A percentile compares a stretch with the other conserved stretches of the same genome.
These are phyloP conservation scores for Dryas drummondii DNA, from an alignment of 306 rosid species.

Conservation along the genomic window DNA sequence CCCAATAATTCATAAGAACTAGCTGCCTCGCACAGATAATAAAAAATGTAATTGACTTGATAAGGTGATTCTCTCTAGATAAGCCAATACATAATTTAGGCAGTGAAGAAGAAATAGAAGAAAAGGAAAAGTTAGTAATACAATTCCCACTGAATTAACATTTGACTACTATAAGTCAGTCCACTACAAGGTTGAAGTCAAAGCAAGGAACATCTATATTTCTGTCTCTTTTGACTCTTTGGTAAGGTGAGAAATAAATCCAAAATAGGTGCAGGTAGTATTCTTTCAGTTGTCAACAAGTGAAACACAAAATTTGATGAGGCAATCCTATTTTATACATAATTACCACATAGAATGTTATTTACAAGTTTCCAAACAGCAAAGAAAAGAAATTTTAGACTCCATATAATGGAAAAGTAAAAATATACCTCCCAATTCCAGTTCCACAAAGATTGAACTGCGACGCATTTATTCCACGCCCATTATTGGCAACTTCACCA, in stretches of 20 bases:
- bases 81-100: conserved; percentile 3
- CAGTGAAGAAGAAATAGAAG: neutral
- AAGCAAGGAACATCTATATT: neutral
- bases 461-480: conserved; percentile 91
- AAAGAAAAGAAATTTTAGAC: conserved; percentile 14
- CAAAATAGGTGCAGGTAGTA: neutral
- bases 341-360: conserved; percentile 5
- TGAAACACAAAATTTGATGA: conserved; percentile 9
- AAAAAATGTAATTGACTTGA: neutral
- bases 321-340: neutral
- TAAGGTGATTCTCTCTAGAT: conserved; percentile 3
- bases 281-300: conserved; percentile 15
- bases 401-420: conserved; percentile 21
- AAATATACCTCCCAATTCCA: conserved; percentile 79
- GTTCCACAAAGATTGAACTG: conserved; percentile 81
- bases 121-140: neutral
- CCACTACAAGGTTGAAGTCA: neutral
- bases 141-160: neutral
- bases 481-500: conserved; percentile 92
- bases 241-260: neutral
- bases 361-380: neutral
- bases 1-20: conserved; percentile 7
- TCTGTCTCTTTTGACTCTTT: neutral
- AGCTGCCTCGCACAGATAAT: conserved; percentile 2
- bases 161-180: neutral